Base-by-base conservation (phyloP, 31 red algal genomes). In the Odonthalia washingtoniensis region DNA sequence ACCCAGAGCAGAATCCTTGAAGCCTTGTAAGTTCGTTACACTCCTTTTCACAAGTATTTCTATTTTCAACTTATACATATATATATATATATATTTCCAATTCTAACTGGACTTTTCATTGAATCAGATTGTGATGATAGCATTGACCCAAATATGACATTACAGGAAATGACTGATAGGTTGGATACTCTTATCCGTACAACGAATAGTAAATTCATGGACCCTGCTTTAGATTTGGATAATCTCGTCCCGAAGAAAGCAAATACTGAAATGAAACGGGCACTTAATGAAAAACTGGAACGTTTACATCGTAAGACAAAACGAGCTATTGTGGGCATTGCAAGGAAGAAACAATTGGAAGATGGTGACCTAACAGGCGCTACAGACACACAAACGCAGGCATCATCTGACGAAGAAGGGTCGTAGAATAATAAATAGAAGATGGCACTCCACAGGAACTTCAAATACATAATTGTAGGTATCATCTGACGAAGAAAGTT, bases 1-100 rank as follows among this genome's bases (percentile, higher is more conserved):
- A 0, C 91, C 91, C 24, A 83, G 85, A 27, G 70, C 84, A 38
- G 91, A 88, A 53, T 72, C 83, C 35, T 60, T 94, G 40, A 78
- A 88, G 65, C 86, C 87, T 84, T 94, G 91, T 94, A 88, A 80
- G 86, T 81, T 65, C 12, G 31, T 24, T n/a, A n/a, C n/a, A n/a
- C n/a, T n/a, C n/a, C n/a, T n/a, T n/a, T n/a, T n/a, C n/a, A n/a
- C n/a, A n/a, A n/a, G n/a, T n/a, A n/a, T n/a, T n/a, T n/a, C n/a
- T n/a, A n/a, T n/a, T n/a, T n/a, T n/a, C n/a, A n/a, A n/a, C n/a
- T n/a, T n/a, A n/a, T n/a, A n/a, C n/a, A n/a, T n/a, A n/a, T n/a
- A n/a, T n/a, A 70, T 38, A 70, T 28, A 70, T 39, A 6, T 38
- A 3, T 28, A 34, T 30, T 70, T 38, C n/a, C 2, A 70, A 70